These are phyloP conservation scores for Eucalyptus pauciflora DNA, from an alignment of 345 rosid genomes.

Conservation along the genomic window DNA sequence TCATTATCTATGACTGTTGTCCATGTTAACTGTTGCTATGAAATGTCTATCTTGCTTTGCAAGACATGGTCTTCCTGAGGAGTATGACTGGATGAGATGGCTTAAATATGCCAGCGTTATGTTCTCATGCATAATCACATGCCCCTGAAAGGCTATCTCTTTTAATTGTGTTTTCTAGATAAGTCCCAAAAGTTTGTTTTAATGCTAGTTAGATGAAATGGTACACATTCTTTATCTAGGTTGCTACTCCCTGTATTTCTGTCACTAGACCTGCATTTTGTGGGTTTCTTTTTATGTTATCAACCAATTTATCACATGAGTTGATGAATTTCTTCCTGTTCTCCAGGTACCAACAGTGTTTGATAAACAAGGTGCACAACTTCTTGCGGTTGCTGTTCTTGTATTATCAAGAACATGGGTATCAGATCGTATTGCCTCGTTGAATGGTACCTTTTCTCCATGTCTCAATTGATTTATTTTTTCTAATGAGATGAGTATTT, in stretches of 20 bases:
- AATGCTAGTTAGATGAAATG: neutral
- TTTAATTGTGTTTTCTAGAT: neutral
- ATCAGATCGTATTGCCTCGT: constrained; percentile 92
- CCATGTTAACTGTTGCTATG: neutral
- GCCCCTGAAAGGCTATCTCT: neutral
- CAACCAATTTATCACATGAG: neutral
- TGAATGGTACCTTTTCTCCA: constrained; percentile 49
- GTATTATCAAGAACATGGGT: constrained; percentile 90
- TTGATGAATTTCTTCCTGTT: neutral
- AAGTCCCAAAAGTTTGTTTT: neutral
- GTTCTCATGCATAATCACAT: neutral
- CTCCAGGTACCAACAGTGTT: constrained; percentile 78
- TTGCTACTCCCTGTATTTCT: neutral
- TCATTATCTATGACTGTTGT: neutral
- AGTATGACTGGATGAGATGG: neutral
- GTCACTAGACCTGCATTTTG: neutral
- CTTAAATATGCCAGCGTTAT: neutral
- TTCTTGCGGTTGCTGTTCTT: constrained; percentile 77
- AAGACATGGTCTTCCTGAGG: neutral
- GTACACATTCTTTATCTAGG: neutral
- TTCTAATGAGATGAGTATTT: neutral
- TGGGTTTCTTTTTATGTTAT: neutral
- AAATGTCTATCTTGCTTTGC: neutral
- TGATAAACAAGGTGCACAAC: constrained; percentile 90
- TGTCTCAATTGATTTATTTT: neutral